Evolutionary conservation across 768 basidiomycete genomes (phyloP), one percentile per base, ranked within the genome.

Genomic region (Holtermannia corniformis): DNA sequence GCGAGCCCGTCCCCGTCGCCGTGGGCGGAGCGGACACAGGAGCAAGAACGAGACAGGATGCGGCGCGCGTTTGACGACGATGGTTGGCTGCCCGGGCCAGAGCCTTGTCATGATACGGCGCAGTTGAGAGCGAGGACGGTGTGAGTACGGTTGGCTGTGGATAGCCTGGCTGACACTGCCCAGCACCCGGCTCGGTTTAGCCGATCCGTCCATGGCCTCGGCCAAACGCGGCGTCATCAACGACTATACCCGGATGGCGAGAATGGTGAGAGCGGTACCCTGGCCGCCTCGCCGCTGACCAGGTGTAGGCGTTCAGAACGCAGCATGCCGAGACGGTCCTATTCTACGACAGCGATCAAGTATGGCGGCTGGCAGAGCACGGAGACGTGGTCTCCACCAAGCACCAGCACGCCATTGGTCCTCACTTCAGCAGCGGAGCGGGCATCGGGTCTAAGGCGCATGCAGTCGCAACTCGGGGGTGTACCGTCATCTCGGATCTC

Each of bases 201-300:
- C 52, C 1, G 56, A 54, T 1, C 46, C 51, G 20, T 52, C 56
- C 21, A 58, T 54, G 41, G 58, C 51, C 20, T 54, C 52, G 5
- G 54, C 52, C 44, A 21, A 53, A 20, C 28, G 51, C 25, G 51
- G 52, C 4, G 64, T 68, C 44, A 44, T 68, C n/a, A 44, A 55
- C 2, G 61, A 65, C 37, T 68, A 65, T 41, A 55, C 62, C 26
- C 59, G 63, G n/a, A 28, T 68, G 54, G 66, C 64, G 3, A 37
- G 60, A 44, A 24, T 58, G 25, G 64, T 65, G 32, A 7, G 32
- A n/a, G n/a, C n/a, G n/a, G n/a, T n/a, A n/a, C n/a, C n/a, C n/a
- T n/a, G n/a, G n/a, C n/a, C n/a, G n/a, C n/a, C n/a, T n/a, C n/a
- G n/a, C n/a, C n/a, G n/a, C n/a, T n/a, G n/a, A n/a, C n/a, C n/a